Conservation (phyloP, 345 rosid species). For the Ceriops tagal region DNA sequence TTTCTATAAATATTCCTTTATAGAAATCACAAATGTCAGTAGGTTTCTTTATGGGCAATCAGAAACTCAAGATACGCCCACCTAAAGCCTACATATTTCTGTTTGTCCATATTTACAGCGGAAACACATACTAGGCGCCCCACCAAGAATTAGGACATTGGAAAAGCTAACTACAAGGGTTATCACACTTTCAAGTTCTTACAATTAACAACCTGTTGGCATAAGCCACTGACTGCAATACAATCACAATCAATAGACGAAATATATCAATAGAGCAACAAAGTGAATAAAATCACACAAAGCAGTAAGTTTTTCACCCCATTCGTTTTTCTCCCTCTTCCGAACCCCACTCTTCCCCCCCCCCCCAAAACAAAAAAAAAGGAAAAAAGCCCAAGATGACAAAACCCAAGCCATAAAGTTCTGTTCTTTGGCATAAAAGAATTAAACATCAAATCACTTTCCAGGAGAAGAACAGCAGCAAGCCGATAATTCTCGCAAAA, state of each 20-base stretch:
- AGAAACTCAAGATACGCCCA: constrained; percentile 42
- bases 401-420: background rate
- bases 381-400: too few relatives aligned
- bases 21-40: constrained; percentile 19
- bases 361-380: background rate
- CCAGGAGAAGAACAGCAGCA: background rate
- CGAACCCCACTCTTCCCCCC: background rate
- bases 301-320: too few relatives aligned
- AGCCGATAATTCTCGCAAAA: background rate
- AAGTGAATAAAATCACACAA: too few relatives aligned
- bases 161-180: background rate
- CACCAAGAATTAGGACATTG: constrained; percentile 76
- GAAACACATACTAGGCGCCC: constrained; percentile 60
- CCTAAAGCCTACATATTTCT: constrained; percentile 59
- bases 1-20: background rate
- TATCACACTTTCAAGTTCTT: background rate
- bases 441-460: background rate
- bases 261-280: too few relatives aligned
- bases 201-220: background rate
- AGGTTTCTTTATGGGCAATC: constrained; percentile 56
- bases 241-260: too few relatives aligned
- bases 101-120: constrained; percentile 77
- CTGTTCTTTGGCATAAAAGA: background rate
- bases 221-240: background rate
- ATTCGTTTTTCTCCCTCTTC: too few relatives aligned